Evolutionary conservation across 352 stramenopile species (phyloP), one percentile per base, ranked within the genome.

Genomic region (Phytopythium vexans): DNA sequence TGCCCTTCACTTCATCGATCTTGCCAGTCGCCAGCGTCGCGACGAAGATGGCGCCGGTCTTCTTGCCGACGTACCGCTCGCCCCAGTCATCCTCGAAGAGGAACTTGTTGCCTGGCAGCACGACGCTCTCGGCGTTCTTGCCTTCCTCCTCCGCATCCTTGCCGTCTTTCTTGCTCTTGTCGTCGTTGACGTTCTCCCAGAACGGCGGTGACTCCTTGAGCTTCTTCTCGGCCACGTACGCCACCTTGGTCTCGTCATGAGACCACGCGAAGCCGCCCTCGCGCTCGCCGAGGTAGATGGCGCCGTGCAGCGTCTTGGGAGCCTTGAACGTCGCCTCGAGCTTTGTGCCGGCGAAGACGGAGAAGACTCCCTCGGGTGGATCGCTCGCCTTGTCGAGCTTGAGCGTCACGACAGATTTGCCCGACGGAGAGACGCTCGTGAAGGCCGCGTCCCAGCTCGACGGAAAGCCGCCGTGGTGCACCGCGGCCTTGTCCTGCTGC

Each of bases 61-160:
- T 78, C 55, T 92, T 86, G 39, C 77, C 85, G 7, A 83, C 79
- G 56, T 93, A 93, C 42, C 88, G 83, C 62, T 96, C 86, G 14
- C 86, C 86, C 80, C 82, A 94, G 56, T 96, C 85, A 16, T 91
- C 77, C 36, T 88, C 58, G 36, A 77, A 73, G 41, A 86, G 72
- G 54, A 82, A 96, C 63, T 92, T 86, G 49, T 58, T 58, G 6
- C 78, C 77, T 9, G 70, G 66, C 4, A 72, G 41, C 9, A 56
- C 50, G 0, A 49, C 27, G 33, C 42, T 45, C 8, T 70, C 60
- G 8, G 56, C 41, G 3, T 62, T 52, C 14, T 62, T 59, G 32
- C 58, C 55, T 31, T 53, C 57, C 8, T 72, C 57, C 1, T 4
- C 48, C 15, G 21, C 48, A 2, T 55, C 41, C 2, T 21, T 32